Evolutionary conservation across 2,329 filamentous ascomycete species (phyloP).

Genomic region (Venturia nashicola): DNA sequence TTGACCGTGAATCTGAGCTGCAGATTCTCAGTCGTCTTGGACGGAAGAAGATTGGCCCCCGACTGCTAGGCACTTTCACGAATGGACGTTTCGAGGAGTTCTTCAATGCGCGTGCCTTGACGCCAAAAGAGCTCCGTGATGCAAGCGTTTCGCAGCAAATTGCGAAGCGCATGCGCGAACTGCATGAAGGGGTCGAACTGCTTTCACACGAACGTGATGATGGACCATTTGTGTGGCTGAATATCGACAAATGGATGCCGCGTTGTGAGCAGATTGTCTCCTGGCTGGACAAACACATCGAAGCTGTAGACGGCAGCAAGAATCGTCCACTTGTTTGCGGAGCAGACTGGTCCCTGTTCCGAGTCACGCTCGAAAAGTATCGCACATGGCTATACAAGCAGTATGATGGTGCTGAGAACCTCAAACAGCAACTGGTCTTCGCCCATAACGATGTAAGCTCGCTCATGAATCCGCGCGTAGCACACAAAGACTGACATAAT

Average conservation of each 20-base stretch:
- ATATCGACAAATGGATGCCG: slow-evolving; percentile 86
- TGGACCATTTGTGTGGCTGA: slow-evolving; percentile 76
- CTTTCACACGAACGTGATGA: slow-evolving; percentile 63
- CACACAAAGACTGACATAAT: not conserved
- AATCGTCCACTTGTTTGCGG: slow-evolving; percentile 49
- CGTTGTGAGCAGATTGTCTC: slow-evolving; percentile 49
- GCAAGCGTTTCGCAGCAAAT: slow-evolving; percentile 83
- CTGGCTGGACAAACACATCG: slow-evolving; percentile 45
- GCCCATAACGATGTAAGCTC: slow-evolving; percentile 85
- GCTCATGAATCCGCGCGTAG: not conserved
- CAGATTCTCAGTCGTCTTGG: slow-evolving; percentile 75
- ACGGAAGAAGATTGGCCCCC: slow-evolving; percentile 84
- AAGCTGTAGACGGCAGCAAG: not conserved
- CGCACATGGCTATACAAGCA: slow-evolving; percentile 57
- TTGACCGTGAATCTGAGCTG: slow-evolving; percentile 84
- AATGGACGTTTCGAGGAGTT: slow-evolving; percentile 96
- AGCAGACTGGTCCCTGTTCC: slow-evolving; percentile 70
- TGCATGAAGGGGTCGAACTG: slow-evolving; percentile 87
- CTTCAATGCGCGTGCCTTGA: slow-evolving; percentile 74
- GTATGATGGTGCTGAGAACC: slow-evolving; percentile 53
- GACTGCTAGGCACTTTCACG: slow-evolving; percentile 78
- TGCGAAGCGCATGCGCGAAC: slow-evolving; percentile 91
- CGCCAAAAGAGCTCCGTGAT: slow-evolving; percentile 61
- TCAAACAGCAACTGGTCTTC: slow-evolving; percentile 73
- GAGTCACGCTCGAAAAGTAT: slow-evolving; percentile 63